These are phyloP conservation scores for Limnomonas spitsbergensis DNA, from an alignment of 139 green algal species.

Conservation along the genomic window DNA sequence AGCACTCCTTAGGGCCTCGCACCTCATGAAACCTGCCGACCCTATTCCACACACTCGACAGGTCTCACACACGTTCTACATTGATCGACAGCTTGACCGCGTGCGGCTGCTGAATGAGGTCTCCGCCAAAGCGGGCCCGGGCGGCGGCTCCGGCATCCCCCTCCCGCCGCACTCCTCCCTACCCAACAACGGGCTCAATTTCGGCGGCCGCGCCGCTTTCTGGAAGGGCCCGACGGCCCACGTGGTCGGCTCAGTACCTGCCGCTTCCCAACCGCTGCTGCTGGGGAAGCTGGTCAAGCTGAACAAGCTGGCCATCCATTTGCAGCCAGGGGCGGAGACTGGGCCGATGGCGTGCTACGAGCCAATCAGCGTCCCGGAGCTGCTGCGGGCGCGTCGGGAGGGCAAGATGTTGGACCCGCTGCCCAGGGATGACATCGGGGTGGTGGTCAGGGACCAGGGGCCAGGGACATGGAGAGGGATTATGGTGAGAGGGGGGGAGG, in stretches of 20 bases:
- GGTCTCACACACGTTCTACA: conserved; percentile 10
- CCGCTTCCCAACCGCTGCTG: conserved; percentile 6
- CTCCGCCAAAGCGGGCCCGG: background rate
- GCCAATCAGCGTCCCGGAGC: background rate
- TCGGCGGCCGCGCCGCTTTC: conserved; percentile 17
- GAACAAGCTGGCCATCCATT: conserved; percentile 17
- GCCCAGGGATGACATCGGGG: conserved; percentile 24
- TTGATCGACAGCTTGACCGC: background rate
- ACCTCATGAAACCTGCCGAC: too few species aligned
- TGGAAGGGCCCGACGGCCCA: conserved; percentile 6
- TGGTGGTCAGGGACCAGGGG: conserved; percentile 39
- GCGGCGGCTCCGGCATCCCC: background rate
- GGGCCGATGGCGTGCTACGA: conserved; percentile 22
- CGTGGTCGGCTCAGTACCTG: background rate
- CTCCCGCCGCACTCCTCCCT: background rate
- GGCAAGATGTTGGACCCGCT: conserved; percentile 7
- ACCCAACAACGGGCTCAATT: background rate
- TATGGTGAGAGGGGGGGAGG: conserved; percentile 21
- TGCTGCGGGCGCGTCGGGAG: conserved; percentile 13
- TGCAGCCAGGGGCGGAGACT: background rate
- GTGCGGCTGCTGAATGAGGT: conserved; percentile 28
- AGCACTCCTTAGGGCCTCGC: too few species aligned
- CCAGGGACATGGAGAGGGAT: conserved; percentile 32
- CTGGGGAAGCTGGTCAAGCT: conserved; percentile 27
- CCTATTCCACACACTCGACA: background rate